A percentile compares a stretch with the other conserved stretches of the same genome.
Evolutionary conservation across 305 asterid species (phyloP).

Genomic region (Rubia balearica): DNA sequence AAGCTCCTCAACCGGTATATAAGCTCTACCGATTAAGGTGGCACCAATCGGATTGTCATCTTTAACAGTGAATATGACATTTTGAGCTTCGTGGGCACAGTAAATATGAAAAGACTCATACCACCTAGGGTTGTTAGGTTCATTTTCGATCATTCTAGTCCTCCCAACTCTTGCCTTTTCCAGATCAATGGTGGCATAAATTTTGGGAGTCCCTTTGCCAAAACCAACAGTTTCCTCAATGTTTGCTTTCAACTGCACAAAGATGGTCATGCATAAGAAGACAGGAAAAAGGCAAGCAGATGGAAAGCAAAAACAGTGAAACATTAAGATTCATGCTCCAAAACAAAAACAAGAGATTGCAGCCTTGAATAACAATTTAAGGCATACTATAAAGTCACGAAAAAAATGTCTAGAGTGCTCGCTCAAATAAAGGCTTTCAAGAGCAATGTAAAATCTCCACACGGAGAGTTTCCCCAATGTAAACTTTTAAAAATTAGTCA

Average conservation of each 20-base stretch:
- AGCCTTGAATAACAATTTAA: neutral
- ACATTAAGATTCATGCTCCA: neutral
- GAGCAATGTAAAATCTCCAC: neutral
- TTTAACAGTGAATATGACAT: constrained; percentile 69
- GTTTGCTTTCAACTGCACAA: constrained; percentile 50
- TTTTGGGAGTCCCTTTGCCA: constrained; percentile 68
- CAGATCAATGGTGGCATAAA: constrained; percentile 72
- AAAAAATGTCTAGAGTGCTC: too few relatives aligned
- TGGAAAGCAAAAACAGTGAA: constrained; percentile 5
- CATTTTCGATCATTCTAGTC: constrained; percentile 60
- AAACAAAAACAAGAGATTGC: neutral
- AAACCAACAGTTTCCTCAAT: constrained; percentile 67
- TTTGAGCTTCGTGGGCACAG: constrained; percentile 71
- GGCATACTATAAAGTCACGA: neutral
- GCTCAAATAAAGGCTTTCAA: too few relatives aligned
- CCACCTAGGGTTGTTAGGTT: constrained; percentile 71
- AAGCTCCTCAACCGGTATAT: constrained; percentile 59
- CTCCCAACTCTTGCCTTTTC: constrained; percentile 85
- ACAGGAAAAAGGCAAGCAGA: constrained; percentile 7
- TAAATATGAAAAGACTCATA: constrained; percentile 74
- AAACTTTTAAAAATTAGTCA: neutral
- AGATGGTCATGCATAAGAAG: neutral
- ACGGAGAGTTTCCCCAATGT: too few relatives aligned
- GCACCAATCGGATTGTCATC: constrained; percentile 88
- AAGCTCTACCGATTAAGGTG: constrained; percentile 84